A percentile compares a stretch with the other conserved stretches of the same genome.
Evolutionary conservation across 495 filamentous ascomycete genomes (phyloP).

Genomic region (Aspergillus funiculosus): DNA sequence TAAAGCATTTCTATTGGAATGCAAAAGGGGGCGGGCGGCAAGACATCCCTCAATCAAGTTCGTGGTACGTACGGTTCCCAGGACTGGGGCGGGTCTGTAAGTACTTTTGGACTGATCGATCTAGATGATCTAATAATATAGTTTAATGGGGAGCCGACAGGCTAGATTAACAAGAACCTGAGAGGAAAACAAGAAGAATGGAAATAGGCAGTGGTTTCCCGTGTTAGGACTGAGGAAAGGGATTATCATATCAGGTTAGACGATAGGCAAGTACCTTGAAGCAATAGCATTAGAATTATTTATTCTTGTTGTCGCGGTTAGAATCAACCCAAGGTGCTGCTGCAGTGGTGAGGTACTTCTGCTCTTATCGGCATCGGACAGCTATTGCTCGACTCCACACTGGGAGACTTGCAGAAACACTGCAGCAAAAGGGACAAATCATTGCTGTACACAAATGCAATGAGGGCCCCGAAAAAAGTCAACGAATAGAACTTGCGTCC

Average conservation of each 20-base stretch:
- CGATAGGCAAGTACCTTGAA: no score
- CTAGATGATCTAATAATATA: conserved; percentile 12
- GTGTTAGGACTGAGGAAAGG: no score
- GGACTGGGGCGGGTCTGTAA: no score
- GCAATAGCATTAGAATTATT: neutral
- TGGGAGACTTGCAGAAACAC: conserved; percentile 19
- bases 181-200: no score
- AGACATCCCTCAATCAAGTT: no score
- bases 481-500: conserved; percentile 7
- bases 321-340: conserved; percentile 5
- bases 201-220: no score
- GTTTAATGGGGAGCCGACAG: conserved; percentile 10
- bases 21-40: no score
- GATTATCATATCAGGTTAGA: no score
- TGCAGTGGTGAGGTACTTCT: conserved; percentile 5
- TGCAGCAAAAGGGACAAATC: conserved; percentile 34
- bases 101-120: conserved; percentile 18
- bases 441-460: conserved; percentile 35
- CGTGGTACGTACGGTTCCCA: no score
- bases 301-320: conserved; percentile 1
- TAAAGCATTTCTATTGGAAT: no score
- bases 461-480: conserved; percentile 3
- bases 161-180: no score
- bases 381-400: conserved; percentile 9
- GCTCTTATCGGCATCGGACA: conserved; percentile 21